These are phyloP conservation scores for Hypericum androsaemum DNA, from an alignment of 345 rosid genomes.

Conservation along the genomic window DNA sequence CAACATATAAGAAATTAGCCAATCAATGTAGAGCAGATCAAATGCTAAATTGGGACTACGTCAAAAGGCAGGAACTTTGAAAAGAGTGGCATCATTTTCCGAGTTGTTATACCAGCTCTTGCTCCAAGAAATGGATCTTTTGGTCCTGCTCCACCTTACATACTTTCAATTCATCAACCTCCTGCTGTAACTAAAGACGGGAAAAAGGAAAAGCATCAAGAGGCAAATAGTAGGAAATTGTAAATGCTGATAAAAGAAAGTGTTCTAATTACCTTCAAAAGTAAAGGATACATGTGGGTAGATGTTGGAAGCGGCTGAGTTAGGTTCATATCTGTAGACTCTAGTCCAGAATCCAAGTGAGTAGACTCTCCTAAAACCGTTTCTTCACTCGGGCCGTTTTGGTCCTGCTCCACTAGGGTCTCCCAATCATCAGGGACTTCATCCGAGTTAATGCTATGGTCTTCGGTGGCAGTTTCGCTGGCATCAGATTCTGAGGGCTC, in stretches of 20 bases:
- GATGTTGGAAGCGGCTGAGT: no score
- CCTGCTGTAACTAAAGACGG: slow-evolving; percentile 38
- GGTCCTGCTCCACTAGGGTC: slow-evolving; percentile 1
- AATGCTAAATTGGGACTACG: not conserved
- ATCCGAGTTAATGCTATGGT: slow-evolving; percentile 11
- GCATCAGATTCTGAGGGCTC: no score
- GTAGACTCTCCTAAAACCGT: no score
- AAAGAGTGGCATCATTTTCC: not conserved
- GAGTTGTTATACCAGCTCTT: slow-evolving; percentile 46
- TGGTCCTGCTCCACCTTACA: slow-evolving; percentile 35
- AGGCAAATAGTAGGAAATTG: slow-evolving; percentile 2
- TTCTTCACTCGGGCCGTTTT: not conserved
- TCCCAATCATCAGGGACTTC: slow-evolving; percentile 5
- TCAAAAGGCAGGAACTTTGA: not conserved
- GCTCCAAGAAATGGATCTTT: slow-evolving; percentile 51
- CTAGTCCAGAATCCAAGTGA: no score
- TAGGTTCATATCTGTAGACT: no score
- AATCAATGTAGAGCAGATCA: no score
- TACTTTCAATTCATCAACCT: slow-evolving; percentile 46
- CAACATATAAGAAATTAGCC: no score
- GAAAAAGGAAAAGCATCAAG: not conserved
- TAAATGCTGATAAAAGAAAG: slow-evolving; percentile 2
- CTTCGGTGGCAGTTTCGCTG: not conserved
- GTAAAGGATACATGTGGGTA: slow-evolving; percentile 20
- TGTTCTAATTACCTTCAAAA: slow-evolving; percentile 38